Percentiles rank a stretch among this genome's conserved stretches.
These are phyloP conservation scores for Oryza coarctata DNA, from an alignment of 176 grass and related monocot genomes.

Conservation along the genomic window DNA sequence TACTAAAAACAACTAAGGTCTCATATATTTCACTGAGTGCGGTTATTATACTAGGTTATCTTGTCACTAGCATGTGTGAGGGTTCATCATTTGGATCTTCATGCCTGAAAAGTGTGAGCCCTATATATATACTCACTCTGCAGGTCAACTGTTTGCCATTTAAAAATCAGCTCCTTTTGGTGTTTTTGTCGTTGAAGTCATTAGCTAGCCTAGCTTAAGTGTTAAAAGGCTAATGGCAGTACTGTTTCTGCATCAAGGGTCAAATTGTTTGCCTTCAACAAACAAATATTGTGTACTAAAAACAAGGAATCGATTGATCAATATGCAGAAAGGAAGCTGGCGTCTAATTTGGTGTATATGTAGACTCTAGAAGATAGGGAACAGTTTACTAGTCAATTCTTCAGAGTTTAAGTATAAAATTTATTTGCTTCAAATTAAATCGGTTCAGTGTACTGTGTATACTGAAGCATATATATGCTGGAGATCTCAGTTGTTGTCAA, in stretches of 20 bases:
- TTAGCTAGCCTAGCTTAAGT: not conserved
- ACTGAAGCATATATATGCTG: too few relatives aligned
- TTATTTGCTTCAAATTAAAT: not conserved
- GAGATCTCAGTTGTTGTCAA: not conserved
- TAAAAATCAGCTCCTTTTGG: not conserved
- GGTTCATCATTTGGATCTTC: not conserved
- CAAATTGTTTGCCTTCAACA: not conserved
- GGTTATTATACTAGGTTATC: constrained; percentile 3
- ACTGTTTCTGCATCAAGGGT: not conserved
- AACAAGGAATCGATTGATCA: not conserved
- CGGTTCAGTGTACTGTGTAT: not conserved
- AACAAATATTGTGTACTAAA: not conserved
- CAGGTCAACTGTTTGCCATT: not conserved
- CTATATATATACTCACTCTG: not conserved
- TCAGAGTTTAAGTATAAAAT: not conserved
- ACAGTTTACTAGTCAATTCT: not conserved
- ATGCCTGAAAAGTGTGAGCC: not conserved
- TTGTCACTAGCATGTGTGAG: not conserved
- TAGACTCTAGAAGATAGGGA: not conserved
- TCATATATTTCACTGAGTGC: not conserved
- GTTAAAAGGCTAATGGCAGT: not conserved
- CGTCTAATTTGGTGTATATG: not conserved
- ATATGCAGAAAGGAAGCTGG: not conserved
- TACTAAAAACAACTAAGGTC: not conserved
- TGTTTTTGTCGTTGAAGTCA: not conserved